These are phyloP conservation scores for Penicillium sp. DNA, from an alignment of 2,329 filamentous ascomycete genomes.

Conservation along the genomic window DNA sequence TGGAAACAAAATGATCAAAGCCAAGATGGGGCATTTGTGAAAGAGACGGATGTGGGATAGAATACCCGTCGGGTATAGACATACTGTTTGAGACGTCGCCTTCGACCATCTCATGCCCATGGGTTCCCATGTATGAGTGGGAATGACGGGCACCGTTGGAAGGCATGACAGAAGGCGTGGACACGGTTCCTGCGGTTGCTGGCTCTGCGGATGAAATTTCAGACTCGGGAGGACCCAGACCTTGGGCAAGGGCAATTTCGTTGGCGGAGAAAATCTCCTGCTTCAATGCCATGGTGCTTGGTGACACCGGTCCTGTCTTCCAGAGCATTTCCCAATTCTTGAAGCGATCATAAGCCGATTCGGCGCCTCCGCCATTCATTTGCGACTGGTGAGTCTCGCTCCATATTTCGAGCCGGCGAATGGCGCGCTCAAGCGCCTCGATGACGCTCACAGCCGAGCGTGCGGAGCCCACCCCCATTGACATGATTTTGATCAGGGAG, in stretches of 20 bases:
- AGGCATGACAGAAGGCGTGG: slow-evolving; percentile 13
- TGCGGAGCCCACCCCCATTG: slow-evolving; percentile 48
- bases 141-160: slow-evolving; percentile 1
- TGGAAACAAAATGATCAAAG: slow-evolving; percentile 37
- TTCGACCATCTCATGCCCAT: slow-evolving; percentile 16
- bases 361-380: slow-evolving; percentile 30
- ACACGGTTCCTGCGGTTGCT: slow-evolving; percentile 18
- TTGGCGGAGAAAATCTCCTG: slow-evolving; percentile 12
- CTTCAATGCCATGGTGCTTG: slow-evolving; percentile 24
- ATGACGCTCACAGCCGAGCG: slow-evolving; percentile 51
- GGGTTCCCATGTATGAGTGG: slow-evolving; percentile 4
- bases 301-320: slow-evolving; percentile 37
- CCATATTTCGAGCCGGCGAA: slow-evolving; percentile 42
- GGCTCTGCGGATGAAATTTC: slow-evolving; percentile 9
- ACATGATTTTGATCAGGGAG: slow-evolving; percentile 49
- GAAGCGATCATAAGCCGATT: slow-evolving; percentile 48
- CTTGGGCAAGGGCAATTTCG: slow-evolving; percentile 8
- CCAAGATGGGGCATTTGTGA: slow-evolving; percentile 31
- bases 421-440: slow-evolving; percentile 48
- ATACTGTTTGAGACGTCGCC: slow-evolving; percentile 18
- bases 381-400: slow-evolving; percentile 30
- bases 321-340: slow-evolving; percentile 50
- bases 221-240: slow-evolving; percentile 4
- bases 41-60: slow-evolving; percentile 24
- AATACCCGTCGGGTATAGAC: slow-evolving; percentile 23